These are phyloP conservation scores for Thelephora aurantiotincta DNA, from an alignment of 768 basidiomycete species.

Conservation along the genomic window DNA sequence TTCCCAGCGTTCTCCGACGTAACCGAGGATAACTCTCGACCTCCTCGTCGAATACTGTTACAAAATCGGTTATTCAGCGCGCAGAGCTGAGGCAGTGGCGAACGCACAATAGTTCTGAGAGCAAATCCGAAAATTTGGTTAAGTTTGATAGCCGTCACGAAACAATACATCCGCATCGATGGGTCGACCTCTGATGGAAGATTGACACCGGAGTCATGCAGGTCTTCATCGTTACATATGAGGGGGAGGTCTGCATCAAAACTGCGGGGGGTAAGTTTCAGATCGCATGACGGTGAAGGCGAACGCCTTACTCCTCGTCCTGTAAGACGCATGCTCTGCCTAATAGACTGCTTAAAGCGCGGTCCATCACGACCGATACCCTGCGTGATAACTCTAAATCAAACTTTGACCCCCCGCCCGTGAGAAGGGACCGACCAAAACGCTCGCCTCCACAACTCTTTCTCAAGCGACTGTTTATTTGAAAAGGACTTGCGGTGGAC, in stretches of 20 bases:
- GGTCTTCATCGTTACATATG: conserved; percentile 59
- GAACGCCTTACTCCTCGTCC: conserved; percentile 47
- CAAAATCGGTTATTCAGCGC: conserved; percentile 4
- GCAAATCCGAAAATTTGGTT: conserved; percentile 47
- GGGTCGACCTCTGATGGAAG: conserved; percentile 49
- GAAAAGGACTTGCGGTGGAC: conserved; percentile 27
- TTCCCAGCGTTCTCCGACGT: conserved; percentile 40
- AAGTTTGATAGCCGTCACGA: conserved; percentile 40
- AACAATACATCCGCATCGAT: conserved; percentile 40
- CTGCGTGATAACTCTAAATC: conserved; percentile 11
- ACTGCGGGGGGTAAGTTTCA: conserved; percentile 16
- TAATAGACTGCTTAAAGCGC: conserved; percentile 28
- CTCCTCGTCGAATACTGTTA: conserved; percentile 63
- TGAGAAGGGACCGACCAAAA: conserved; percentile 25
- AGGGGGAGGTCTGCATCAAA: conserved; percentile 48
- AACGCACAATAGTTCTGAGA: conserved; percentile 26
- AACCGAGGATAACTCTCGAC: conserved; percentile 36
- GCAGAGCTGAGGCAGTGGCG: background rate
- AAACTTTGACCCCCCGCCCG: background rate
- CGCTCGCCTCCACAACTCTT: conserved; percentile 46
- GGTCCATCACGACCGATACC: conserved; percentile 11
- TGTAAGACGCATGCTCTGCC: conserved; percentile 56
- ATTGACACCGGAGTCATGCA: conserved; percentile 34
- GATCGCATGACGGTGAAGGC: background rate
- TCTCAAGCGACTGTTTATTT: conserved; percentile 25